Percentiles rank a stretch among this genome's conserved stretches.
These are phyloP conservation scores for Arabidopsis arenosa DNA, from an alignment of 345 rosid genomes.

Conservation along the genomic window DNA sequence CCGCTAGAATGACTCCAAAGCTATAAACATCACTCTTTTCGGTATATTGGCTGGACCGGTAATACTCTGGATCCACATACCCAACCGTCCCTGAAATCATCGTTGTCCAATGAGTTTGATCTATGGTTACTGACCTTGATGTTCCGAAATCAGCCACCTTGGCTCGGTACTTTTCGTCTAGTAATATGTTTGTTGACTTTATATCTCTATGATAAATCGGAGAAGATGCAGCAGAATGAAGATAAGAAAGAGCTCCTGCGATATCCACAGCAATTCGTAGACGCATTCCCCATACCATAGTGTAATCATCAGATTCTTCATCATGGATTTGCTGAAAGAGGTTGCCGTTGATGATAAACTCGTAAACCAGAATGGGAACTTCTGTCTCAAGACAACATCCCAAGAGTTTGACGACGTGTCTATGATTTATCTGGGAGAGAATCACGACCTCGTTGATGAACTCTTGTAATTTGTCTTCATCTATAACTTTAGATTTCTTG, in stretches of 20 bases:
- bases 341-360: constrained; percentile 51
- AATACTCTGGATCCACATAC: constrained; percentile 41
- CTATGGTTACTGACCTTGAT: constrained; percentile 39
- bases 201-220: constrained; percentile 53
- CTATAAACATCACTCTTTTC: constrained; percentile 46
- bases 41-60: constrained; percentile 32
- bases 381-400: constrained; percentile 59
- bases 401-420: constrained; percentile 51
- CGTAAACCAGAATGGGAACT: constrained; percentile 58
- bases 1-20: constrained; percentile 31
- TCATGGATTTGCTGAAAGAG: constrained; percentile 53
- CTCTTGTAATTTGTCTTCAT: constrained; percentile 51
- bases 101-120: constrained; percentile 45
- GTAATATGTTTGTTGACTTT: constrained; percentile 43
- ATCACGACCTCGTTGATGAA: constrained; percentile 57
- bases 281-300: constrained; percentile 49
- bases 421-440: constrained; percentile 55
- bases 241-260: constrained; percentile 44
- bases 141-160: constrained; percentile 45
- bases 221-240: constrained; percentile 48
- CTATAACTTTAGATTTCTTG: constrained; percentile 53
- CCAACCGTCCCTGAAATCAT: constrained; percentile 38
- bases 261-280: constrained; percentile 47
- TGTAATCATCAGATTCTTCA: constrained; percentile 19
- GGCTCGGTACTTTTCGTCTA: constrained; percentile 42